Evolutionary conservation across 1,284 basidiomycete species (phyloP).

Genomic region (Pholiota adiposa): DNA sequence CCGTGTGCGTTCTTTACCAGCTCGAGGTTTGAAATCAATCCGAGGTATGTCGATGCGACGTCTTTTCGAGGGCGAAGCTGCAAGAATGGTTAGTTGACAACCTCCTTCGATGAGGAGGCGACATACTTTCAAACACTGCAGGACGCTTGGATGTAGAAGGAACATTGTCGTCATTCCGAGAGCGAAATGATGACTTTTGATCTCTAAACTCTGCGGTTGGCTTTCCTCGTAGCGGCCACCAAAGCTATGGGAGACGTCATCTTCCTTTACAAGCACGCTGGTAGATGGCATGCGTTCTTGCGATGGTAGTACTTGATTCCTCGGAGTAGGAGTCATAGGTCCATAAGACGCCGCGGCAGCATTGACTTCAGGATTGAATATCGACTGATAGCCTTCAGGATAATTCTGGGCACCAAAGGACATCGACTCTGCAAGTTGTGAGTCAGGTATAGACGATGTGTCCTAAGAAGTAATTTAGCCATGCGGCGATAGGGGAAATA

Average conservation of each 20-base stretch:
- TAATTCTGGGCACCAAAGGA: background rate
- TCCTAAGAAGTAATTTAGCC: conserved; percentile 15
- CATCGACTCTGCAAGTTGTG: conserved; percentile 32
- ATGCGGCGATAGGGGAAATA: background rate
- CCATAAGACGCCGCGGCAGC: background rate
- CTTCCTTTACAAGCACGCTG: background rate
- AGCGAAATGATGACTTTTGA: background rate
- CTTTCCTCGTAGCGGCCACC: background rate
- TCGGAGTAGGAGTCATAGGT: background rate
- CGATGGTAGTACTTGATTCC: background rate
- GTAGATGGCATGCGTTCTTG: background rate
- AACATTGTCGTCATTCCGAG: background rate
- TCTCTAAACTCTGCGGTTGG: background rate
- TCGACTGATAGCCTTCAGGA: background rate
- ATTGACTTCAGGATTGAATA: conserved; percentile 6
- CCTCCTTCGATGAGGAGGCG: too few relatives aligned
- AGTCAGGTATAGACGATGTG: conserved; percentile 33
- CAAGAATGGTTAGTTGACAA: background rate
- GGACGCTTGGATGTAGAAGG: conserved; percentile 9
- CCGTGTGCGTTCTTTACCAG: conserved; percentile 9
- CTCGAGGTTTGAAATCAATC: background rate
- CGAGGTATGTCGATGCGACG: conserved; percentile 2
- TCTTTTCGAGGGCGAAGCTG: conserved; percentile 20
- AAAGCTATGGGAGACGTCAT: background rate
- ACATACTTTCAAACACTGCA: conserved; percentile 13